These are phyloP conservation scores for Aphanomyces cochlioides DNA, from an alignment of 352 stramenopile genomes.

Conservation along the genomic window DNA sequence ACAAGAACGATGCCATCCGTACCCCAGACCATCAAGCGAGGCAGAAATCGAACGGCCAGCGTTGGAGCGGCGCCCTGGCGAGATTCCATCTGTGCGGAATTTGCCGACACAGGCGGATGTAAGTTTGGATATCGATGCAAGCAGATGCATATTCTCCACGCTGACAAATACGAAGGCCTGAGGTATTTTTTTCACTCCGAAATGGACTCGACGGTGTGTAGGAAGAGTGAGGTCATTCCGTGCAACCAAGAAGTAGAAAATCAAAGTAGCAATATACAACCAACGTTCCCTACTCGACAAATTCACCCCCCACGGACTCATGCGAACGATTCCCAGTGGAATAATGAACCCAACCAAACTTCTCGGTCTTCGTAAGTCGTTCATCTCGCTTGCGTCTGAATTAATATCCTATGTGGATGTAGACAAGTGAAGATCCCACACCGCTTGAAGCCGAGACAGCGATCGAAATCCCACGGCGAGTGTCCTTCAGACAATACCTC, in stretches of 20 bases:
- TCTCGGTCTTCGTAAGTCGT: no score
- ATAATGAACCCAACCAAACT: no score
- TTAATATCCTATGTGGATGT: no score
- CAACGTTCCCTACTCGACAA: neutral
- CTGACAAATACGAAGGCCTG: neutral
- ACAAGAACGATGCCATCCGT: neutral
- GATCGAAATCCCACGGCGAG: no score
- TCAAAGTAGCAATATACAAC: neutral
- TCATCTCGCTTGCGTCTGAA: no score
- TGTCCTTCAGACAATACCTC: no score
- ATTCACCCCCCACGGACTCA: no score
- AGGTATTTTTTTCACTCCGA: conserved; percentile 1
- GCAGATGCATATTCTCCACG: neutral
- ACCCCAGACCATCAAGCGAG: neutral
- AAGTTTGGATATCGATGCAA: conserved; percentile 5
- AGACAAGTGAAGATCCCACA: no score
- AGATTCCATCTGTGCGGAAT: neutral
- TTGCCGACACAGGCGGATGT: neutral
- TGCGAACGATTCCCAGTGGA: no score
- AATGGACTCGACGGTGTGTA: neutral
- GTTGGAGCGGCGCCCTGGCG: neutral
- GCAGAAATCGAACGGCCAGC: neutral
- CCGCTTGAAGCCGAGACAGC: no score
- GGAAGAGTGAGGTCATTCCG: neutral
- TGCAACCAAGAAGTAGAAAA: neutral